phyloP scores from a whole-genome alignment of 495 filamentous ascomycete genomes.

The Podospora didyma region DNA sequence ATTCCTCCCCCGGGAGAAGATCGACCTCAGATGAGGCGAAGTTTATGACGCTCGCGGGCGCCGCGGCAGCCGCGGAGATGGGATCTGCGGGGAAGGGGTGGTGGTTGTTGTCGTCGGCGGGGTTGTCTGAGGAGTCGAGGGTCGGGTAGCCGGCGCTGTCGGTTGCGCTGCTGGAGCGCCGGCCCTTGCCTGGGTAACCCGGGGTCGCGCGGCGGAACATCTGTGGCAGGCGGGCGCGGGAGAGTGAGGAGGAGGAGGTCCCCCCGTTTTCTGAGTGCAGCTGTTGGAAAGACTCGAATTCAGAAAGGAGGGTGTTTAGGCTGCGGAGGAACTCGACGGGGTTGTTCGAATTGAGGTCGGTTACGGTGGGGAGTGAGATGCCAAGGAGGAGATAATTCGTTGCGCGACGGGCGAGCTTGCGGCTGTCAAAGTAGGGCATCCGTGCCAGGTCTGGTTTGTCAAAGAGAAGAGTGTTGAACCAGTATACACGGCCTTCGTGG shows the following conservation, averaged over 20 bases:
- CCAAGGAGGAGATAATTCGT: constrained; percentile 93
- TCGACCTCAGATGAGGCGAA: constrained; percentile 45
- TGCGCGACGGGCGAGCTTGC: constrained; percentile 77
- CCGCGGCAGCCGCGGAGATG: constrained; percentile 2
- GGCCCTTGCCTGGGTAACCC: constrained; percentile 45
- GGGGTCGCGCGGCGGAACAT: constrained; percentile 77
- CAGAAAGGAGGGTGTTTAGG: constrained; percentile 77
- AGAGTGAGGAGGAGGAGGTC: constrained; percentile 64
- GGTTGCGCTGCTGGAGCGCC: constrained; percentile 62
- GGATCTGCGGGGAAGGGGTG: not conserved
- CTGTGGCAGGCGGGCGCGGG: constrained; percentile 72
- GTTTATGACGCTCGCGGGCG: constrained; percentile 38
- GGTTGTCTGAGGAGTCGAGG: not conserved
- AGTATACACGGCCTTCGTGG: constrained; percentile 90
- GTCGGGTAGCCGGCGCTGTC: not conserved
- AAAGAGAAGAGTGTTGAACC: constrained; percentile 95
- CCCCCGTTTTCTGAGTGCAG: constrained; percentile 75
- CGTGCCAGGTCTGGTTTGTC: constrained; percentile 73
- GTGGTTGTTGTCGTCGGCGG: not conserved
- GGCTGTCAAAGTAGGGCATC: constrained; percentile 79
- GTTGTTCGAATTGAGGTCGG: constrained; percentile 76
- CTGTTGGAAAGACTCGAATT: constrained; percentile 91
- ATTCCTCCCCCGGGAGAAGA: constrained; percentile 69
- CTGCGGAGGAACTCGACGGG: constrained; percentile 81
- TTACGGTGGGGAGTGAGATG: constrained; percentile 80